phyloP scores from a whole-genome alignment of 345 rosid genomes.

The Erucastrum elatum region DNA sequence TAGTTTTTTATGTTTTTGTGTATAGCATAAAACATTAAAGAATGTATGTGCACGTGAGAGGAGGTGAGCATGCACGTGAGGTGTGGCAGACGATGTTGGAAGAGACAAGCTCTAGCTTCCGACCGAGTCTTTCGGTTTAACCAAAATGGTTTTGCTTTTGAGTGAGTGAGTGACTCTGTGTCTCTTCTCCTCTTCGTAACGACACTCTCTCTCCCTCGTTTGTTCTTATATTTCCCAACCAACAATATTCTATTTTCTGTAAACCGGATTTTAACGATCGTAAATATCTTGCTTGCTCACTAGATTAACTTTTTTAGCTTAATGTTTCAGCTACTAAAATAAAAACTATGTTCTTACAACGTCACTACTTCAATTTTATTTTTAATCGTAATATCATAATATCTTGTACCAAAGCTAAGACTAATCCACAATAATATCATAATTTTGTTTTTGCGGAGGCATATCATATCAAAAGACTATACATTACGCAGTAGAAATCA shows the following conservation, averaged over 20 bases:
- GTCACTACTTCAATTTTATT: not conserved
- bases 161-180: slow-evolving; percentile 25
- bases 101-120: slow-evolving; percentile 27
- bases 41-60: slow-evolving; percentile 36
- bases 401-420: not conserved
- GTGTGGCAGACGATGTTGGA: slow-evolving; percentile 33
- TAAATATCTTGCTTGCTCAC: slow-evolving; percentile 9
- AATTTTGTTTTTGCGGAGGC: not conserved
- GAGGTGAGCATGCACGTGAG: slow-evolving; percentile 40
- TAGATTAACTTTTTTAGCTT: not conserved
- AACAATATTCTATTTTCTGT: slow-evolving; percentile 3
- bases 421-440: not conserved
- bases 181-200: slow-evolving; percentile 26
- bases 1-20: not conserved
- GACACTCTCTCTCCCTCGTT: slow-evolving; percentile 1
- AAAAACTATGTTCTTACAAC: not conserved
- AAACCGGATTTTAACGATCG: slow-evolving; percentile 9
- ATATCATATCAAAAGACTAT: slow-evolving; percentile 30
- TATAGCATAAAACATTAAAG: slow-evolving; percentile 1
- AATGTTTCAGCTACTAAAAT: not conserved
- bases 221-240: slow-evolving; percentile 32
- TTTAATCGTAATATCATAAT: not conserved
- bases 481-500: slow-evolving; percentile 24
- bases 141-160: slow-evolving; percentile 38
- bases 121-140: slow-evolving; percentile 38